Evolutionary conservation across 2,329 filamentous ascomycete species (phyloP).

Genomic region (Pseudogymnoascus pannorum): DNA sequence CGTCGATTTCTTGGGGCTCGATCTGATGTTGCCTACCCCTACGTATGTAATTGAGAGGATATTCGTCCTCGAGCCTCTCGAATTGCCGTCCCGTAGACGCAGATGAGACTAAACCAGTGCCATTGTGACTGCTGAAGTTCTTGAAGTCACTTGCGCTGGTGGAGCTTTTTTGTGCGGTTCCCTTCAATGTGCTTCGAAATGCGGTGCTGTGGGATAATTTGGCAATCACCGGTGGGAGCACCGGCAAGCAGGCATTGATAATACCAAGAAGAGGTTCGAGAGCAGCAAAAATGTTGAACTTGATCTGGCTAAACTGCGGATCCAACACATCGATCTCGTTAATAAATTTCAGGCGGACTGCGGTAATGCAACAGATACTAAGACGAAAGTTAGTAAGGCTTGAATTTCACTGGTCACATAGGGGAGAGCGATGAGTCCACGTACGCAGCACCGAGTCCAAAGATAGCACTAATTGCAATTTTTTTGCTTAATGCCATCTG

Average conservation of each 20-base stretch:
- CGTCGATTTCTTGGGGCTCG: too few species aligned
- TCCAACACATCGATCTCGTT: constrained; percentile 15
- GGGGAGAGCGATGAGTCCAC: too few species aligned
- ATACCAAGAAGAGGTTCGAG: constrained; percentile 23
- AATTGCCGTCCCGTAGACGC: neutral
- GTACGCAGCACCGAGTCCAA: constrained; percentile 16
- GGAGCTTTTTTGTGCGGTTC: too few species aligned
- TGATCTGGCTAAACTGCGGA: constrained; percentile 15
- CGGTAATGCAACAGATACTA: too few species aligned
- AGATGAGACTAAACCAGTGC: neutral
- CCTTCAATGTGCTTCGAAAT: neutral
- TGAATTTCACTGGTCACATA: too few species aligned
- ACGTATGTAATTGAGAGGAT: neutral
- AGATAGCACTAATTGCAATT: constrained; percentile 16
- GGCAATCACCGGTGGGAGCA: constrained; percentile 17
- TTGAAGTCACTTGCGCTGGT: neutral
- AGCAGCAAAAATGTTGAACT: constrained; percentile 14
- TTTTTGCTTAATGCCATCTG: constrained; percentile 15
- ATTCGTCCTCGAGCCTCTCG: neutral
- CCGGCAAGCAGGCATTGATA: constrained; percentile 22
- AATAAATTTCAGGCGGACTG: constrained; percentile 15
- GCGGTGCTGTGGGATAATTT: constrained; percentile 11
- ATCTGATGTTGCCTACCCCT: neutral
- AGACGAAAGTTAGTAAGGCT: too few species aligned
- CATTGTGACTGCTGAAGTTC: neutral